Percentiles rank a stretch among this genome's conserved stretches.
Conservation (phyloP, 495 filamentous ascomycete genomes). For the Xanthoparmelia taractica region DNA sequence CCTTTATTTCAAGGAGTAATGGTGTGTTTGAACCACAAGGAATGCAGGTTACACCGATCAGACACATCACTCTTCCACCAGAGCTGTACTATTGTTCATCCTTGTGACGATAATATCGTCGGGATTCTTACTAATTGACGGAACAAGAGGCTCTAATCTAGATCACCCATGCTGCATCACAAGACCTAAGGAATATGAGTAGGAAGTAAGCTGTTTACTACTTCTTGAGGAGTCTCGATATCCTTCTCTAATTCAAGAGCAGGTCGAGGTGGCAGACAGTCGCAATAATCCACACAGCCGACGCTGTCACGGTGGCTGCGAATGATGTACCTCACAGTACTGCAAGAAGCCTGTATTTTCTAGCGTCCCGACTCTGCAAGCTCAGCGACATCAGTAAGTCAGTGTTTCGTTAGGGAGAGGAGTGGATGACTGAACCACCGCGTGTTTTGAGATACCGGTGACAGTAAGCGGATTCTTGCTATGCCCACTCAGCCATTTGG, state of each 20-base stretch:
- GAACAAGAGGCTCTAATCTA: not conserved
- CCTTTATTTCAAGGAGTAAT: no score
- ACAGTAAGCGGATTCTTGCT: not conserved
- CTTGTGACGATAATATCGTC: not conserved
- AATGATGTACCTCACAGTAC: not conserved
- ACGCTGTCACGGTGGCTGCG: not conserved
- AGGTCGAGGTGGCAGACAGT: not conserved
- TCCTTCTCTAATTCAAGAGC: not conserved
- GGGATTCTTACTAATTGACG: not conserved
- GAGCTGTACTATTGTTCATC: not conserved
- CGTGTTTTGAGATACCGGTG: not conserved
- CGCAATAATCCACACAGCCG: not conserved
- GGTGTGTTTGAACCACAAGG: no score
- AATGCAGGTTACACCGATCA: no score
- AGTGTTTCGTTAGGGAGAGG: not conserved
- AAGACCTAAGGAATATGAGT: not conserved
- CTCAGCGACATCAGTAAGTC: not conserved
- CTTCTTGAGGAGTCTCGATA: not conserved
- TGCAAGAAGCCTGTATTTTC: not conserved
- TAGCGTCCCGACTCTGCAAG: not conserved
- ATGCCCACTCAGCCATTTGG: not conserved
- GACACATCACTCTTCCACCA: not conserved
- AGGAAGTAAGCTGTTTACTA: not conserved
- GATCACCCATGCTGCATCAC: not conserved
- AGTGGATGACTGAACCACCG: not conserved